Base-by-base conservation (phyloP, 2,329 filamentous ascomycete genomes). In the Sporothrix pseudoabietina region DNA sequence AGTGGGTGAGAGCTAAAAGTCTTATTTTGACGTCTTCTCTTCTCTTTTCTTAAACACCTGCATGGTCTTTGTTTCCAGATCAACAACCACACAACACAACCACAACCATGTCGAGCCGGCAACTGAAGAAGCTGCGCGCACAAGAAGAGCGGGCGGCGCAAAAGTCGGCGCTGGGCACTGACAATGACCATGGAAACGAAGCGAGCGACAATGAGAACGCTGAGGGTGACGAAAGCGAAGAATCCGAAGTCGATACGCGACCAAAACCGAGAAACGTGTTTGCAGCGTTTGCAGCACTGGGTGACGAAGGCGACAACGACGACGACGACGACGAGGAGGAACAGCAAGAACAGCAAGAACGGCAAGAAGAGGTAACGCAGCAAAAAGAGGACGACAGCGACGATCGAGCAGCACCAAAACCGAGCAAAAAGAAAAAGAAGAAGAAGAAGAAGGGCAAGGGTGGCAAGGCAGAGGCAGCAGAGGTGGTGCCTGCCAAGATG, bases 41-140 rank as follows among this genome's bases (percentile, higher is more conserved):
- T 49, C 44, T 49, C 14, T 12, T 16, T 26, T 26, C 44, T 49
- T 8, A 8, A 35, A 35, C 44, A 44, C 19, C 61, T 26, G 61
- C 41, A 8, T 30, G 19, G 39, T 14, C 39, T 47, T 10, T n/a
- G 7, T 44, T 30, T 35, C 30, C 44, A 30, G 10, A 65, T 30
- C 57, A 41, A 32, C 57, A 63, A 8, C 41, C 9, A 47, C 39
- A 66, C 61, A 26, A 16, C n/a, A 26, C 26, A 26, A 26, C 30
- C n/a, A 12, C 39, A 47, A 55, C 39, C 54, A 87, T 87, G 86
- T 87, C 86, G 26, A 86, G 81, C 72, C 81, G 86, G 65, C 86
- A 87, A 76, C 78, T 87, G 59, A 84, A 85, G 63, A 87, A 85
- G 79, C 80, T 87, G 49, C 85, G 85, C 73, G 83, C 86, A 79